Evolutionary conservation across 805 yeast genomes (phyloP).

Genomic region (Candida stauntonica): DNA sequence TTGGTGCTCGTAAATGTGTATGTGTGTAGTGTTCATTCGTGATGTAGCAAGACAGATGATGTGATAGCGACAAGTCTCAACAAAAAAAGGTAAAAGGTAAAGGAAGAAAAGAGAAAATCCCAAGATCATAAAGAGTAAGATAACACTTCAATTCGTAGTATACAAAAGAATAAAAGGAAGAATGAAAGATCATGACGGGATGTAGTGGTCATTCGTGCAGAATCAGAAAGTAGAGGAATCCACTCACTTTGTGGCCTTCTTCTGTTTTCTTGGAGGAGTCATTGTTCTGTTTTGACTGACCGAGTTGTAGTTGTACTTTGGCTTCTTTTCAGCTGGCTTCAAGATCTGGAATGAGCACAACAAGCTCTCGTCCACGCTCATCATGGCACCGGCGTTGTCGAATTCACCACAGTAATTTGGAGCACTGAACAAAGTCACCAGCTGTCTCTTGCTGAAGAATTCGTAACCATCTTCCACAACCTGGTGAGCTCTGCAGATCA

Average conservation of each 20-base stretch:
- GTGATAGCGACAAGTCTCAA: not conserved
- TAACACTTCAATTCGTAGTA: conserved; percentile 5
- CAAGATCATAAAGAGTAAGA: not conserved
- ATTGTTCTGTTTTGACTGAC: conserved; percentile 45
- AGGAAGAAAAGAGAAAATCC: not conserved
- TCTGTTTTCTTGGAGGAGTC: conserved; percentile 57
- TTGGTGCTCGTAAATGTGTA: not conserved
- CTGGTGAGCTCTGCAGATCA: conserved; percentile 97
- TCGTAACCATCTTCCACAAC: conserved; percentile 99
- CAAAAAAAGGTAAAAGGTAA: not conserved
- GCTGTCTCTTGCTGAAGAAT: conserved; percentile 91
- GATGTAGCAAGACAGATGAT: no score
- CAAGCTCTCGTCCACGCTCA: conserved; percentile 96
- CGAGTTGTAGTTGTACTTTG: conserved; percentile 48
- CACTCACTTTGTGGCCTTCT: conserved; percentile 46
- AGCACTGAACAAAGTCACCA: conserved; percentile 92
- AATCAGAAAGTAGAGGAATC: no score
- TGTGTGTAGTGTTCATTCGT: not conserved
- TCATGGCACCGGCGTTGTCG: conserved; percentile 99
- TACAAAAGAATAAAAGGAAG: not conserved
- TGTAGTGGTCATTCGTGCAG: no score
- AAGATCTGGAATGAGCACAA: conserved; percentile 94
- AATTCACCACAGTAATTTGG: conserved; percentile 99
- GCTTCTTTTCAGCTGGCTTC: conserved; percentile 97
- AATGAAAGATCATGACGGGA: not conserved